phyloP scores from a whole-genome alignment of 2,329 filamentous ascomycete genomes.

The Fusarium sp. region DNA sequence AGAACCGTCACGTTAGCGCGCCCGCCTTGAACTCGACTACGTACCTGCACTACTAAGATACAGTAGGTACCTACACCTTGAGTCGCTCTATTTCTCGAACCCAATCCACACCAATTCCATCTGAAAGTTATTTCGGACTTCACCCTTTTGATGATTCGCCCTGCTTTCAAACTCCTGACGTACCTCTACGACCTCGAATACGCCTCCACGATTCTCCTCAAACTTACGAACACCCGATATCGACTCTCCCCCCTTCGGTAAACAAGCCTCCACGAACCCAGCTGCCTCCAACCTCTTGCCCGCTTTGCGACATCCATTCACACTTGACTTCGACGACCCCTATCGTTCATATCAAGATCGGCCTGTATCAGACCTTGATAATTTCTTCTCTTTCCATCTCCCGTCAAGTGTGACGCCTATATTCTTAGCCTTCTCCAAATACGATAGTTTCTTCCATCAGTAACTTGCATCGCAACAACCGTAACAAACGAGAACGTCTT shows the following conservation, averaged over 20 bases:
- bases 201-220: background rate
- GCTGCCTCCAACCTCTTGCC: constrained; percentile 14
- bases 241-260: background rate
- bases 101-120: constrained; percentile 17
- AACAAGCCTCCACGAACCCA: constrained; percentile 1
- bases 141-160: constrained; percentile 10
- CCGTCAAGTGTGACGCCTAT: background rate
- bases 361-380: background rate
- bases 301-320: constrained; percentile 32
- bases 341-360: constrained; percentile 18
- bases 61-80: background rate
- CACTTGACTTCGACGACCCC: constrained; percentile 16
- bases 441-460: constrained; percentile 1
- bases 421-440: background rate
- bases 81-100: constrained; percentile 36
- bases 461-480: constrained; percentile 9
- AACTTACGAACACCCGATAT: background rate
- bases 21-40: constrained; percentile 18
- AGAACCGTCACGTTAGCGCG: constrained; percentile 43
- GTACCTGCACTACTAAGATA: background rate
- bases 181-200: constrained; percentile 1
- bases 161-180: constrained; percentile 1
- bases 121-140: constrained; percentile 33
- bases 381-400: background rate
- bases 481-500: background rate